These are phyloP conservation scores for Chlorencoelia australis DNA, from an alignment of 2,329 filamentous ascomycete species.

Conservation along the genomic window DNA sequence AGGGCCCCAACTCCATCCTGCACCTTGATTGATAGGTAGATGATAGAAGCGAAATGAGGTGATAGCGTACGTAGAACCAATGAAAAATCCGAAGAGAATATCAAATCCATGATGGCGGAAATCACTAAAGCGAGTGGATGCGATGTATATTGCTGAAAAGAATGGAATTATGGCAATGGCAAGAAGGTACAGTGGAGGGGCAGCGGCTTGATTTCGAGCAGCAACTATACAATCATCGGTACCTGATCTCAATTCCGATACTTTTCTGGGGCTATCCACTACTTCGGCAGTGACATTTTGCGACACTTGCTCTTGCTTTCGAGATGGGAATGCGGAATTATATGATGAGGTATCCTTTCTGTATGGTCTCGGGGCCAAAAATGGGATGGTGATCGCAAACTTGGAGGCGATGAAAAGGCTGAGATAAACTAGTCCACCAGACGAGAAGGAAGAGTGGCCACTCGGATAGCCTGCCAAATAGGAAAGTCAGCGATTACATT, in stretches of 20 bases:
- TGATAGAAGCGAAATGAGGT: slow-evolving; percentile 82
- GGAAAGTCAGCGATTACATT: no score
- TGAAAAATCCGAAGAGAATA: slow-evolving; percentile 71
- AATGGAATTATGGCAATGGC: slow-evolving; percentile 61
- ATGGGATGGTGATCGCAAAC: slow-evolving; percentile 64
- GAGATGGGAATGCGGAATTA: slow-evolving; percentile 67
- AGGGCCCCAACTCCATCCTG: slow-evolving; percentile 84
- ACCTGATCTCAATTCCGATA: slow-evolving; percentile 16
- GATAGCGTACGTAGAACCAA: slow-evolving; percentile 62
- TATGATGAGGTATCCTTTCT: slow-evolving; percentile 36
- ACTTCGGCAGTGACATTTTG: no score
- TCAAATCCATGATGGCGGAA: slow-evolving; percentile 91
- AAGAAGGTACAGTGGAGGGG: slow-evolving; percentile 73
- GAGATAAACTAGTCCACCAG: slow-evolving; percentile 74
- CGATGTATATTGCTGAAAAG: slow-evolving; percentile 67
- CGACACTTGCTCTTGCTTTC: slow-evolving; percentile 38
- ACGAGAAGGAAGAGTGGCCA: slow-evolving; percentile 65
- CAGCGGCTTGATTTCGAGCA: slow-evolving; percentile 63
- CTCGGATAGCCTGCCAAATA: slow-evolving; percentile 75
- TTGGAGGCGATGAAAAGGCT: slow-evolving; percentile 81
- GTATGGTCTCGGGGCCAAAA: slow-evolving; percentile 43
- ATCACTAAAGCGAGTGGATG: slow-evolving; percentile 78
- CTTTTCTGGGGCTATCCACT: no score
- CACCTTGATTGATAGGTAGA: slow-evolving; percentile 64
- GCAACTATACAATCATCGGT: slow-evolving; percentile 31